phyloP scores from a whole-genome alignment of 257 asterid genomes.

The Gynochthodes officinalis region DNA sequence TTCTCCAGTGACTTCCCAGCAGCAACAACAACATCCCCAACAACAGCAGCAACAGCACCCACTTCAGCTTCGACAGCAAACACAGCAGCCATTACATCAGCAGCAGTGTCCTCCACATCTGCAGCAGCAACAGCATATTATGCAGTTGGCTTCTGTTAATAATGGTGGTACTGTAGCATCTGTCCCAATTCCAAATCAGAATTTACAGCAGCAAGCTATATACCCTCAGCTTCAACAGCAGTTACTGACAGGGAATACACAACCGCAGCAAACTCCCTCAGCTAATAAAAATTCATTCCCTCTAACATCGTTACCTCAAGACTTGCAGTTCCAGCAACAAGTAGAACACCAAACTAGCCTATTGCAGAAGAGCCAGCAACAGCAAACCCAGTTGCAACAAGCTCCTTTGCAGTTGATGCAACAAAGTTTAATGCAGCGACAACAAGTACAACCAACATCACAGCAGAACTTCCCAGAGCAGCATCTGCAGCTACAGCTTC shows the following conservation, averaged over 20 bases:
- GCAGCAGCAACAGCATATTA: constrained; percentile 26
- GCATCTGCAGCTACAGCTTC: constrained; percentile 73
- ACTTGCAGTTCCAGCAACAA: constrained; percentile 59
- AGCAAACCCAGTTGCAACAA: constrained; percentile 51
- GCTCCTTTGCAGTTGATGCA: constrained; percentile 42
- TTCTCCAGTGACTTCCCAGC: constrained; percentile 39
- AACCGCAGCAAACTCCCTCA: constrained; percentile 41
- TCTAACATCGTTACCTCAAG: constrained; percentile 50
- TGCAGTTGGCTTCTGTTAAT: constrained; percentile 32
- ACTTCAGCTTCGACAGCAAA: constrained; percentile 18
- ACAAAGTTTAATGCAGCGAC: constrained; percentile 54
- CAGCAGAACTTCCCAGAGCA: constrained; percentile 63
- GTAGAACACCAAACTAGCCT: constrained; percentile 45
- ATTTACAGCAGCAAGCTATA: constrained; percentile 42
- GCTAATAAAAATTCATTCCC: constrained; percentile 45
- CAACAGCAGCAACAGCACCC: constrained; percentile 24
- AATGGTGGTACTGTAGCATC: constrained; percentile 27
- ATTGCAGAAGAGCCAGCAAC: constrained; percentile 61
- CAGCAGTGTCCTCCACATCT: constrained; percentile 18
- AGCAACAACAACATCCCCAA: constrained; percentile 39
- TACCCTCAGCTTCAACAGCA: constrained; percentile 68
- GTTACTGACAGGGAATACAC: constrained; percentile 32
- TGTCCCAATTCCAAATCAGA: constrained; percentile 43
- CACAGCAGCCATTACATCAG: constrained; percentile 17
- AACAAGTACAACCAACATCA: constrained; percentile 44